These are phyloP conservation scores for Fusarium sp. DNA, from an alignment of 2,329 filamentous ascomycete genomes.

Conservation along the genomic window DNA sequence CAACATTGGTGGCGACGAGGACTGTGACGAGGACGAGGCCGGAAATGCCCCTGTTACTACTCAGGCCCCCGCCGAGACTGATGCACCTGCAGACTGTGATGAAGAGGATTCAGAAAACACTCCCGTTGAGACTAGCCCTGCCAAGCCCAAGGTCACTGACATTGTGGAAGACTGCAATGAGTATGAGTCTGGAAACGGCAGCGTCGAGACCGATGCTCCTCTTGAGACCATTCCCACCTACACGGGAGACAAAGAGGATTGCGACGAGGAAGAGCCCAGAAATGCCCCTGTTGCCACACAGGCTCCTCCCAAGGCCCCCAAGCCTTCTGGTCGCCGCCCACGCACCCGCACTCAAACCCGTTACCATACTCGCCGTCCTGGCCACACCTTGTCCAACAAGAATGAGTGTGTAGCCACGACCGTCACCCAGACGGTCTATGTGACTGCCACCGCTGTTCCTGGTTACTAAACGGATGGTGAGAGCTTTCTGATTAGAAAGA, in stretches of 20 bases:
- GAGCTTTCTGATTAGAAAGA: background rate
- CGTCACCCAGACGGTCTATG: constrained; percentile 44
- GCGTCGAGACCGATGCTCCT: too few species aligned
- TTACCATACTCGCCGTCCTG: constrained; percentile 27
- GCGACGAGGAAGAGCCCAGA: constrained; percentile 21
- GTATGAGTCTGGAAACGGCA: constrained; percentile 18
- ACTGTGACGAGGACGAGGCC: constrained; percentile 24
- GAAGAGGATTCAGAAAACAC: too few species aligned
- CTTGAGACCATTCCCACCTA: constrained; percentile 6
- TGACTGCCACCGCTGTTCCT: constrained; percentile 37
- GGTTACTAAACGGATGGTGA: constrained; percentile 16
- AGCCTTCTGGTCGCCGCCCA: constrained; percentile 28
- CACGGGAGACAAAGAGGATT: constrained; percentile 19
- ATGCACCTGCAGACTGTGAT: too few species aligned
- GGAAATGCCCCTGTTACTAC: constrained; percentile 2
- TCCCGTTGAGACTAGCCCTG: too few species aligned
- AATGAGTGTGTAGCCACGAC: constrained; percentile 36
- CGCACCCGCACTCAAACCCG: constrained; percentile 22
- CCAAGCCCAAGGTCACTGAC: too few species aligned
- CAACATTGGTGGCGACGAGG: constrained; percentile 13
- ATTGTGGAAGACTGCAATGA: background rate
- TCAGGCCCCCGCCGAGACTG: constrained; percentile 11
- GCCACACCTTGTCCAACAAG: constrained; percentile 9
- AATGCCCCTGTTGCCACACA: constrained; percentile 3
- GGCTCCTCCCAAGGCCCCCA: constrained; percentile 19